These are phyloP conservation scores for Sporothrix dimorphospora DNA, from an alignment of 2,329 filamentous ascomycete genomes.

Conservation along the genomic window DNA sequence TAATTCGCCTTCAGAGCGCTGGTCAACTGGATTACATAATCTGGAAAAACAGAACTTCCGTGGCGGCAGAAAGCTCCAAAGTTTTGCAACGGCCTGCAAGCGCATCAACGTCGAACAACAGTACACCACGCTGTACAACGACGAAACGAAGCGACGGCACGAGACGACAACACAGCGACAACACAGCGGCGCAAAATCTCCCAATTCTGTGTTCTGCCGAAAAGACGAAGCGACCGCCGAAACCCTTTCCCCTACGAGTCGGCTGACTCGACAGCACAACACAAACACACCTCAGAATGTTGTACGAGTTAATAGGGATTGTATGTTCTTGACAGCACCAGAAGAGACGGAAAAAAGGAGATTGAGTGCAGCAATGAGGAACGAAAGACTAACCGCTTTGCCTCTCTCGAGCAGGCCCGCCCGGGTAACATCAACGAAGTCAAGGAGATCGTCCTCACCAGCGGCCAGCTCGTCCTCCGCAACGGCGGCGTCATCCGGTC, in stretches of 20 bases:
- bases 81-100: background rate
- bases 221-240: background rate
- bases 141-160: background rate
- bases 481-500: constrained; percentile 88
- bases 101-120: background rate
- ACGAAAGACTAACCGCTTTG: background rate
- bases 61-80: background rate
- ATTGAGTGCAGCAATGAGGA: background rate
- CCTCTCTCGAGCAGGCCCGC: constrained; percentile 68
- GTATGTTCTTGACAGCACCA: constrained; percentile 56
- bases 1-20: background rate
- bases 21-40: constrained; percentile 9
- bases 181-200: background rate
- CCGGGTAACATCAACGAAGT: constrained; percentile 88
- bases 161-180: background rate
- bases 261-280: background rate
- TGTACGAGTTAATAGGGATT: constrained; percentile 97
- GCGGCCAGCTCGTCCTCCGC: constrained; percentile 80
- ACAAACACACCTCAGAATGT: constrained; percentile 58
- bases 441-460: constrained; percentile 90
- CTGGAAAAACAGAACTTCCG: constrained; percentile 20
- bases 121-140: background rate
- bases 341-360: background rate
- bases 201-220: background rate
- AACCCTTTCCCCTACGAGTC: background rate